phyloP scores from a whole-genome alignment of 106 monocot species.

The Dendrobium catenatum region DNA sequence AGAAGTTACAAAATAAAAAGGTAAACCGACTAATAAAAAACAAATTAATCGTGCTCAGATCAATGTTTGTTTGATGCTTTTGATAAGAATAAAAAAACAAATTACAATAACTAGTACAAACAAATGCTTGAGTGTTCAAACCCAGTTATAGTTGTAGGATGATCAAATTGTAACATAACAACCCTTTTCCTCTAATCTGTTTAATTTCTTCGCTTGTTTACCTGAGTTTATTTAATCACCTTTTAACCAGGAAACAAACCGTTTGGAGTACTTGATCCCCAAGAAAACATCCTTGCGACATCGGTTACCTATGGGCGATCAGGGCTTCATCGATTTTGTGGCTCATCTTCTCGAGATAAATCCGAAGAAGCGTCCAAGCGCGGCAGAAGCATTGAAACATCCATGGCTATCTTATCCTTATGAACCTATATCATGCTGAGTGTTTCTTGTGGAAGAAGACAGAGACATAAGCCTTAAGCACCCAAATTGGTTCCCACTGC shows the following conservation, averaged over 20 bases:
- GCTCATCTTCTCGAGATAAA: conserved; percentile 78
- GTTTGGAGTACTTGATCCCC: conserved; percentile 89
- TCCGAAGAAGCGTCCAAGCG: conserved; percentile 82
- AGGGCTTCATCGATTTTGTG: conserved; percentile 92
- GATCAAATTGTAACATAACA: no score
- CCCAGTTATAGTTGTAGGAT: no score
- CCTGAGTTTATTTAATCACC: background rate
- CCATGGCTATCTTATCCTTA: conserved; percentile 95
- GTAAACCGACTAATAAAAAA: no score
- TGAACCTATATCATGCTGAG: conserved; percentile 95
- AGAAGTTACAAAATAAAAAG: no score
- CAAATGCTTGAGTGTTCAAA: no score
- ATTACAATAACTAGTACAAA: no score
- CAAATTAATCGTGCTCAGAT: no score
- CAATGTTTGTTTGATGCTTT: no score
- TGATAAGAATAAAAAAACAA: no score
- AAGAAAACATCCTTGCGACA: conserved; percentile 88
- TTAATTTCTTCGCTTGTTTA: no score
- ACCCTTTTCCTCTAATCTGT: no score
- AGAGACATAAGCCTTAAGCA: background rate
- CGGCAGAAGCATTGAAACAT: conserved; percentile 79
- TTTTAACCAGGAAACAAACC: conserved; percentile 68
- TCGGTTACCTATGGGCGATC: conserved; percentile 89
- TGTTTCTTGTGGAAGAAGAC: background rate
- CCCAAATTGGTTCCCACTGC: no score